phyloP scores from a whole-genome alignment of 2,329 filamentous ascomycete genomes.

The Penicillium sp. region DNA sequence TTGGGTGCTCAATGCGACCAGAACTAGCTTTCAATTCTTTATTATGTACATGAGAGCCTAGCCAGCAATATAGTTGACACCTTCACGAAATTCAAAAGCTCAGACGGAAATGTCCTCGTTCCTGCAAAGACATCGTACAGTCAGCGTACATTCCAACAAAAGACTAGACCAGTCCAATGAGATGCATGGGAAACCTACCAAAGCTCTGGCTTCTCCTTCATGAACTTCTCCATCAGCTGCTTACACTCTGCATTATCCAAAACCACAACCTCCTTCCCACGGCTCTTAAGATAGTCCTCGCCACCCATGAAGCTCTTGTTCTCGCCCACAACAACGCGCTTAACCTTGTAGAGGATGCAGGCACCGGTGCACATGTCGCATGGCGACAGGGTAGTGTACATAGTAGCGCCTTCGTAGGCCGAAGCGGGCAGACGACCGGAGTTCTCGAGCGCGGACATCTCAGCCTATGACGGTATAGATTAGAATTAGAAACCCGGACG shows the following conservation, averaged over 20 bases:
- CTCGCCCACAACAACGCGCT: slow-evolving; percentile 66
- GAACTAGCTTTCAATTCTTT: too few relatives aligned
- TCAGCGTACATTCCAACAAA: slow-evolving; percentile 15
- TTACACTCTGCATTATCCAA: slow-evolving; percentile 58
- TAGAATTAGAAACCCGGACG: too few relatives aligned
- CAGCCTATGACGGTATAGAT: slow-evolving; percentile 46
- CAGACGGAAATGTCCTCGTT: slow-evolving; percentile 53
- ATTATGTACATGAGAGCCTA: too few relatives aligned
- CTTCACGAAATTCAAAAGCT: slow-evolving; percentile 14
- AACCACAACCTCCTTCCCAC: slow-evolving; percentile 68
- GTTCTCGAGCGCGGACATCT: slow-evolving; percentile 67
- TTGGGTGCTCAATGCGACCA: too few relatives aligned
- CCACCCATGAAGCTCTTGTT: slow-evolving; percentile 67
- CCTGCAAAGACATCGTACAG: slow-evolving; percentile 30
- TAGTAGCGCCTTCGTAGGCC: slow-evolving; percentile 62
- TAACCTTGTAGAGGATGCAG: slow-evolving; percentile 65
- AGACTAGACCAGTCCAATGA: too few relatives aligned
- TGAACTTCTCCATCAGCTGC: slow-evolving; percentile 62
- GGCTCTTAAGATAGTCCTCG: slow-evolving; percentile 61
- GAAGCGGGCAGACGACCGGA: slow-evolving; percentile 62
- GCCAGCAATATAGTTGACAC: too few relatives aligned
- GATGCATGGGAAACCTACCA: too few relatives aligned
- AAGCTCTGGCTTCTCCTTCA: slow-evolving; percentile 60
- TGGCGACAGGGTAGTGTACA: slow-evolving; percentile 72
- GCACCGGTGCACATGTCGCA: slow-evolving; percentile 77